Base-by-base conservation (phyloP, 78 protist species). In the Tieghemostelium lacteum region DNA sequence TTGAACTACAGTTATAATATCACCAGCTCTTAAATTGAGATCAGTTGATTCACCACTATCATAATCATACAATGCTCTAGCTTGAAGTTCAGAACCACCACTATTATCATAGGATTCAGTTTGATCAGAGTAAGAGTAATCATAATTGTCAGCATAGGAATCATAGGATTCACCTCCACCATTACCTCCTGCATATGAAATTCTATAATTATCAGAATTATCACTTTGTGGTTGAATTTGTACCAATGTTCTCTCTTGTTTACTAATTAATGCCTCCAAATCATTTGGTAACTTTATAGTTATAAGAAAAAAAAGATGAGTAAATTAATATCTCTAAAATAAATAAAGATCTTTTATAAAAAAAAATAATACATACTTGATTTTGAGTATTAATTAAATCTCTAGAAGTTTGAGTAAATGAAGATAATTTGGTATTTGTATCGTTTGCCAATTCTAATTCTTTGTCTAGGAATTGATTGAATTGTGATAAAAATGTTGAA, bases 171-270 rank as follows among this genome's bases (percentile, higher is more conserved):
- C 69, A 17, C 19, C 29, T 34, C 39, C 71, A 26, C 40, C 60
- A 63, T 60, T 83, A 0, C 89, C 89, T 20, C 78, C 78, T 39
- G 78, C 89, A 69, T 83, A 83, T 28, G 89, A 83, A 58, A 83
- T 83, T 50, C 89, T 73, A 60, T 83, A 83, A 57, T 42, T 72
- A 31, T 69, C 89, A 42, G 45, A 34, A 55, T 36, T 66, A 31
- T 69, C 89, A 16, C 50, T n/a, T 37, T 83, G 89, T 83, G 89
- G 89, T 69, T 83, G 89, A 60, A 83, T 83, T 69, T 83, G 89
- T 12, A 83, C 89, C 65, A 83, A 69, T 28, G 89, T 83, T 69
- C 89, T 83, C 29, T 83, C 89, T 58, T 83, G 89, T 69, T 83
- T 83, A 42, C 77, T 83, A 58, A 83, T 83, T 50, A 83, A 26